A percentile compares a stretch with the other conserved stretches of the same genome.
These are phyloP conservation scores for Exserohilum turcica DNA, from an alignment of 2,329 filamentous ascomycete species.

Conservation along the genomic window DNA sequence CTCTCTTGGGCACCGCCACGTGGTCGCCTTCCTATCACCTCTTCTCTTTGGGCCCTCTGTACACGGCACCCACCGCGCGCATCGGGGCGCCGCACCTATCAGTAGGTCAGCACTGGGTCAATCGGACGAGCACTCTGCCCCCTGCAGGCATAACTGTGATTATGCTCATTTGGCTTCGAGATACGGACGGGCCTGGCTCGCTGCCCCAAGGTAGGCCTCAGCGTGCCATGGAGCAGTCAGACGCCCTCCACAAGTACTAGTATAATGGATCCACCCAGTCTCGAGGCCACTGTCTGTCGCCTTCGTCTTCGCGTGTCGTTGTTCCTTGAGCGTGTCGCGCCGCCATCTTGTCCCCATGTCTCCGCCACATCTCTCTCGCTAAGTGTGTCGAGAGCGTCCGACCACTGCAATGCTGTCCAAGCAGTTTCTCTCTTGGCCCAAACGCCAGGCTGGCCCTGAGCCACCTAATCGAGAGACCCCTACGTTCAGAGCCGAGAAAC, in stretches of 20 bases:
- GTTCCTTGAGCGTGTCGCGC: constrained; percentile 2
- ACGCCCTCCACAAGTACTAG: constrained; percentile 13
- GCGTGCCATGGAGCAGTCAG: constrained; percentile 12
- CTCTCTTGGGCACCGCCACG: constrained; percentile 6
- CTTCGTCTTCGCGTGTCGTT: background rate
- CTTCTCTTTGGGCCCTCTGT: constrained; percentile 14
- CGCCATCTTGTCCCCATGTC: constrained; percentile 11
- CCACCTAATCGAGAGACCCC: constrained; percentile 44
- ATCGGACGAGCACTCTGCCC: constrained; percentile 14
- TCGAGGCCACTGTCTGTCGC: background rate
- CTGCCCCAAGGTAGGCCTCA: constrained; percentile 18
- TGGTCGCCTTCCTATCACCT: constrained; percentile 3
- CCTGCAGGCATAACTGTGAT: constrained; percentile 10
- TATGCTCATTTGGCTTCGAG: background rate
- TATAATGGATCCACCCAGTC: constrained; percentile 4
- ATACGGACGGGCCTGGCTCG: constrained; percentile 6
- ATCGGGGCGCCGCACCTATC: constrained; percentile 8
- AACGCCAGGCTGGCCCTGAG: constrained; percentile 45
- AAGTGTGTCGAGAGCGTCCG: constrained; percentile 2
- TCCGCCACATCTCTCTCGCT: constrained; percentile 1
- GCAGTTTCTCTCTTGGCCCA: constrained; percentile 54
- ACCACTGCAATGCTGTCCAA: constrained; percentile 46
- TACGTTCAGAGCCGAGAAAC: constrained; percentile 26
- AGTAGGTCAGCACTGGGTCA: constrained; percentile 3
- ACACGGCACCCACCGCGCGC: constrained; percentile 3